Conservation (phyloP, 306 rosid genomes). For the Casuarina equisetifolia region DNA sequence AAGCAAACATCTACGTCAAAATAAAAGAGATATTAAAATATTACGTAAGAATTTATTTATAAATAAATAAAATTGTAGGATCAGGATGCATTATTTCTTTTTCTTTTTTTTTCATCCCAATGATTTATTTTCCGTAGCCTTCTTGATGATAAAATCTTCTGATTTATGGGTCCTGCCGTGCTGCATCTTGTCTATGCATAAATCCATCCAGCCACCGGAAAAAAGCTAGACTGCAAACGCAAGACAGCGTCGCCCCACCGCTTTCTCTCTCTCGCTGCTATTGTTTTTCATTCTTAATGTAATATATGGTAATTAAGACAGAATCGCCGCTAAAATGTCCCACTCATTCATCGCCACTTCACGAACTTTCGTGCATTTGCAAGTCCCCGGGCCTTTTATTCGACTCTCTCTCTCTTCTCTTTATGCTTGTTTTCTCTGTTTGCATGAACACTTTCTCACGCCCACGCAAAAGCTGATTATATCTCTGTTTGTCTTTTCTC, state of each 20-base stretch:
- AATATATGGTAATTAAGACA: no score
- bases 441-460: slow-evolving; percentile 4
- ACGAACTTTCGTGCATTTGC: slow-evolving; percentile 1
- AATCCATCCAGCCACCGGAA: no score
- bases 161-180: no score
- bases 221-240: background rate
- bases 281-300: no score
- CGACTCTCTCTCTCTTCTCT: background rate
- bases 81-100: no score
- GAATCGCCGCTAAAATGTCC: background rate
- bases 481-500: background rate
- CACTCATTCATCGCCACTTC: slow-evolving; percentile 12
- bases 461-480: background rate
- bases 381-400: background rate
- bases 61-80: no score
- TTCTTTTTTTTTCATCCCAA: no score
- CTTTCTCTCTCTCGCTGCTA: background rate
- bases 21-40: no score
- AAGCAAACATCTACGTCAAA: background rate
- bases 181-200: no score
- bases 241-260: background rate
- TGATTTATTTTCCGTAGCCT: no score
- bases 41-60: no score
- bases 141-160: no score
- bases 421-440: background rate